Evolutionary conservation across 257 asterid species (phyloP), one percentile per base, ranked within the genome.

Genomic region (Mentha longifolia): DNA sequence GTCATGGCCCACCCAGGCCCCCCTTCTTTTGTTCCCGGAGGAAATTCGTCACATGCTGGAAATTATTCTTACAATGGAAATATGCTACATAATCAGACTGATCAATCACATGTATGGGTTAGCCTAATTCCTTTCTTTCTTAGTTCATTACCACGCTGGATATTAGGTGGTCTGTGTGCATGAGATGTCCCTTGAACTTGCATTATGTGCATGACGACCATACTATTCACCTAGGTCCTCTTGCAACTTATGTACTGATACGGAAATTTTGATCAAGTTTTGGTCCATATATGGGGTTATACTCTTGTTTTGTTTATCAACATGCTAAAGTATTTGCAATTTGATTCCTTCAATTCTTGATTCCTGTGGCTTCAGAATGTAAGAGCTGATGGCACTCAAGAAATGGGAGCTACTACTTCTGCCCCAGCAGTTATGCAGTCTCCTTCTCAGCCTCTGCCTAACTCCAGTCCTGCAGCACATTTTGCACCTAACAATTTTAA

Each of bases 371-470:
- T 79, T 77, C 80, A 89, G 97, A 79, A 77, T 79, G 76, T 74
- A 51, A 79, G 81, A 77, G 78, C 82, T 81, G 88, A 78, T 35
- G 75, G 76, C 78, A 52, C 75, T 74, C 85, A 84, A 30, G 86
- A 82, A 57, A 72, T 61, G 72, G 88, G 85, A 76, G 64, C 80
- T 59, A 73, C 52, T 42, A 63, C 84, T 73, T 73, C 90, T 78
- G 74, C 86, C 30, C 78, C 86, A 68, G 71, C 83, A 65, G 72
- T 75, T 70, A 57, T 75, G 50, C 92, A 81, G 68, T 72, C 85
- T 69, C 71, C 74, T 65, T 62, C 91, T 74, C 95, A 81, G 61
- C 78, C 79, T 64, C 84, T 68, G 68, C 80, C 89, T 52, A 80
- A 67, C 83, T 62, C 83, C 76, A 71, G 79, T 83, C 77, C 88